phyloP scores from a whole-genome alignment of 2,329 filamentous ascomycete species.

The Mycosphaerella sp. region DNA sequence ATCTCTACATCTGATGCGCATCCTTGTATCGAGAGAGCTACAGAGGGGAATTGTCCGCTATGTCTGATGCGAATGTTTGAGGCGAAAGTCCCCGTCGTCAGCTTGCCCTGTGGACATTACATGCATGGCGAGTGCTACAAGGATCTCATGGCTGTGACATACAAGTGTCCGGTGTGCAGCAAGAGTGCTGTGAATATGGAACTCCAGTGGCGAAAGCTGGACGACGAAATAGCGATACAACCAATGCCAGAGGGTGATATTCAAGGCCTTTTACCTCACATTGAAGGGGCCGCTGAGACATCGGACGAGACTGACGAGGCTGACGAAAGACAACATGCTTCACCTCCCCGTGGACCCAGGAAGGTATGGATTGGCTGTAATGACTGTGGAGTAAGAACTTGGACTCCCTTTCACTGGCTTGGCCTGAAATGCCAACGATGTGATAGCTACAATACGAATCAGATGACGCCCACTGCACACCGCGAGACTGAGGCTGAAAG shows the following conservation, averaged over 20 bases:
- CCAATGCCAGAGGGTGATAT: constrained; percentile 66
- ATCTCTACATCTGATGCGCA: constrained; percentile 80
- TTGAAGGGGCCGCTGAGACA: constrained; percentile 9
- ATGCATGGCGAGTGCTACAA: constrained; percentile 88
- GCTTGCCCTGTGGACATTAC: constrained; percentile 93
- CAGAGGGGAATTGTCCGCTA: constrained; percentile 93
- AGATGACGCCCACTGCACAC: constrained; percentile 41
- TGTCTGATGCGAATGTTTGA: constrained; percentile 97
- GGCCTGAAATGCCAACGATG: constrained; percentile 75
- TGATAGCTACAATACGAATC: constrained; percentile 49
- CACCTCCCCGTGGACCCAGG: constrained; percentile 23
- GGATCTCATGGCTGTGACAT: constrained; percentile 80
- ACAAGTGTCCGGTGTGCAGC: constrained; percentile 94
- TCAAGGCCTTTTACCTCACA: constrained; percentile 25
- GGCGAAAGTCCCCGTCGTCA: constrained; percentile 79
- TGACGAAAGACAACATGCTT: background rate
- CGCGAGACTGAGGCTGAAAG: constrained; percentile 33
- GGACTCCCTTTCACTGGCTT: constrained; percentile 87
- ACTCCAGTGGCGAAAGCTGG: constrained; percentile 82
- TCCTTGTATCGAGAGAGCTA: constrained; percentile 89
- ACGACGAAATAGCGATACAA: constrained; percentile 77
- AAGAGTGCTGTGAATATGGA: constrained; percentile 99
- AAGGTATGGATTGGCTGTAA: constrained; percentile 83
- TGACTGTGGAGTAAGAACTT: constrained; percentile 83
- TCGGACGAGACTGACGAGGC: constrained; percentile 29